Evolutionary conservation across 257 asterid species (phyloP), one percentile per base, ranked within the genome.

Genomic region (Gardenia jasminoides): DNA sequence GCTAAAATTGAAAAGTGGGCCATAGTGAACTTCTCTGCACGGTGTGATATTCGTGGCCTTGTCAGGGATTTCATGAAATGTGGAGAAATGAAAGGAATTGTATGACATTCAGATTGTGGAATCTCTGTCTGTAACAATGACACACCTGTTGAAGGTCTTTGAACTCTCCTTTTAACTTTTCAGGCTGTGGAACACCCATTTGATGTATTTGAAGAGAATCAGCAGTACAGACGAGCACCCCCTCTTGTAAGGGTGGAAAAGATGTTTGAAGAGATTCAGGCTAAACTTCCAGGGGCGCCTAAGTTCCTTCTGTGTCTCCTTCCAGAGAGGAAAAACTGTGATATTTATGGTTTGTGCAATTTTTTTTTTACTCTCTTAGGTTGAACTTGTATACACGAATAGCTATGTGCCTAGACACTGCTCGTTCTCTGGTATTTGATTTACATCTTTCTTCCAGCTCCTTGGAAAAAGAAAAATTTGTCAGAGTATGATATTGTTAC

Each of bases 11-110:
- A 92, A 46, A 86, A 84, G 17, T 94, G 98, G 98, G 97, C 96
- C 19, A 90, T 92, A 68, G 97, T 88, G 41, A 94, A 94, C 89
- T 94, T 94, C 76, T 94, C 98, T 16, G 93, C 93, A 9, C 97
- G 98, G 54, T 94, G 98, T 81, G 96, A 94, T 56, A 67, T 85
- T 0, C 86, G 80, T 59, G 77, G 80, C 70, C 94, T 94, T 56
- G 58, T 92, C 81, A 82, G 90, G 33, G 97, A 94, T 69, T 72
- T 92, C 80, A 83, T 80, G 17, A 94, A 86, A 84, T 88, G 92
- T 76, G 97, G 96, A 39, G 88, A 83, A 73, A 65, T 69, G 79
- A 94, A 94, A 85, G 98, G 98, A 87, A 83, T 92, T 74, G 98
- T 94, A 89, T 62, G 97, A 86, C 75, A 72, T 56, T 22, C 64